Conservation (phyloP, 768 basidiomycete species). For the Crepidotus variabilis region DNA sequence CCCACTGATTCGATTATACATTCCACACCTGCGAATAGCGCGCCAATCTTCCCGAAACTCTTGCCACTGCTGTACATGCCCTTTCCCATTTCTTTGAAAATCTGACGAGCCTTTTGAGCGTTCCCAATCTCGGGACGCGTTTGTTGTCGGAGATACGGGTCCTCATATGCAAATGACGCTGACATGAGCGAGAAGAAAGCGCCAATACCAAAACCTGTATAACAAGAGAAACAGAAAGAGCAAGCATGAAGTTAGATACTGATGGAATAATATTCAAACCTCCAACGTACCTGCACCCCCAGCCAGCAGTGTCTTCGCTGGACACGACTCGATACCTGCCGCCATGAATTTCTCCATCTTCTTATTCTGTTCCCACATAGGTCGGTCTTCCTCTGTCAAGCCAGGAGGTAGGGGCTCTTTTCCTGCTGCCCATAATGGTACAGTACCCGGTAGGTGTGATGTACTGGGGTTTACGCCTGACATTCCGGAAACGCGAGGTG, state of each 20-base stretch:
- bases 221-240: constrained; percentile 3
- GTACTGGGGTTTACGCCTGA: constrained; percentile 24
- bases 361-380: constrained; percentile 60
- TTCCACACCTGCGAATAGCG: constrained; percentile 91
- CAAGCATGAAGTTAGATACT: not conserved
- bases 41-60: constrained; percentile 92
- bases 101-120: constrained; percentile 75
- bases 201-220: constrained; percentile 82
- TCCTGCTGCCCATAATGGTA: constrained; percentile 80
- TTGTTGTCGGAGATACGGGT: constrained; percentile 74
- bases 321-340: constrained; percentile 82
- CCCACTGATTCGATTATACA: constrained; percentile 92
- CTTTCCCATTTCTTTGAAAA: constrained; percentile 92
- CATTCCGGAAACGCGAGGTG: not conserved
- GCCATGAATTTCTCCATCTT: constrained; percentile 73
- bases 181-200: constrained; percentile 98
- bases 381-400: constrained; percentile 74
- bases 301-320: constrained; percentile 74
- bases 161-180: constrained; percentile 91
- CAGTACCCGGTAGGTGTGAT: constrained; percentile 40
- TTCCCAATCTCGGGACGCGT: constrained; percentile 53
- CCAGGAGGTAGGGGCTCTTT: constrained; percentile 88
- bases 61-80: constrained; percentile 90
- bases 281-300: constrained; percentile 67
- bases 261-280: no score